These are phyloP conservation scores for Amphicarpaea edgeworthii DNA, from an alignment of 306 rosid genomes.

Conservation along the genomic window DNA sequence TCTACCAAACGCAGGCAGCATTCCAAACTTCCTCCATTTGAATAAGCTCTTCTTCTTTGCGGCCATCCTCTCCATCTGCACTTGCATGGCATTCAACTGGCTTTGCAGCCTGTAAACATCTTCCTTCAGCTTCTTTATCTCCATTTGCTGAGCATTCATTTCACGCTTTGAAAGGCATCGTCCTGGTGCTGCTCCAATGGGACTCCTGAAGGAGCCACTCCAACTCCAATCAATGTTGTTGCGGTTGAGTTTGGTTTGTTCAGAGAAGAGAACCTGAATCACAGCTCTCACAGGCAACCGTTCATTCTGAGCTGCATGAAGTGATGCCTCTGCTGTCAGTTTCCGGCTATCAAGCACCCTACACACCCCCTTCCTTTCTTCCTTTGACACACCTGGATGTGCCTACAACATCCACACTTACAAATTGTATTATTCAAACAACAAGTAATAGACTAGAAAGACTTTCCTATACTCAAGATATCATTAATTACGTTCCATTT, in stretches of 20 bases:
- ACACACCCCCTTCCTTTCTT: constrained; percentile 80
- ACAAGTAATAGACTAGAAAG: constrained; percentile 11
- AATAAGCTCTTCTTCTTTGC: constrained; percentile 69
- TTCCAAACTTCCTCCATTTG: constrained; percentile 76
- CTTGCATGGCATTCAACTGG: constrained; percentile 72
- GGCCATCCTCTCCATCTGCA: constrained; percentile 68
- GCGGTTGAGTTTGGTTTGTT: constrained; percentile 67
- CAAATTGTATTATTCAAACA: constrained; percentile 32
- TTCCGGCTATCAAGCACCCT: constrained; percentile 80
- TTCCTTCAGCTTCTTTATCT: constrained; percentile 79
- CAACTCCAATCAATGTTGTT: constrained; percentile 72
- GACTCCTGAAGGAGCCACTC: constrained; percentile 88
- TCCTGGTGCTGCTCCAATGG: constrained; percentile 42
- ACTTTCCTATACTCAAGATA: constrained; percentile 21
- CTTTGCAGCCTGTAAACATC: constrained; percentile 74
- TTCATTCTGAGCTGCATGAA: constrained; percentile 94
- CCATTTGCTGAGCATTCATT: constrained; percentile 64
- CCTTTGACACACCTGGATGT: constrained; percentile 77
- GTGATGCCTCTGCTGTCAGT: constrained; percentile 84
- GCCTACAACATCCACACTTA: constrained; percentile 77
- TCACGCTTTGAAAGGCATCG: constrained; percentile 80
- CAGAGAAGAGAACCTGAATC: constrained; percentile 85
- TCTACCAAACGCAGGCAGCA: constrained; percentile 49
- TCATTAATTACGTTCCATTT: constrained; percentile 27
- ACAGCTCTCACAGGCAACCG: constrained; percentile 92